Percentiles rank a stretch among this genome's conserved stretches.
These are phyloP conservation scores for Coemansia sp. DNA, from an alignment of 192 early-diverging fungal genomes.

Conservation along the genomic window DNA sequence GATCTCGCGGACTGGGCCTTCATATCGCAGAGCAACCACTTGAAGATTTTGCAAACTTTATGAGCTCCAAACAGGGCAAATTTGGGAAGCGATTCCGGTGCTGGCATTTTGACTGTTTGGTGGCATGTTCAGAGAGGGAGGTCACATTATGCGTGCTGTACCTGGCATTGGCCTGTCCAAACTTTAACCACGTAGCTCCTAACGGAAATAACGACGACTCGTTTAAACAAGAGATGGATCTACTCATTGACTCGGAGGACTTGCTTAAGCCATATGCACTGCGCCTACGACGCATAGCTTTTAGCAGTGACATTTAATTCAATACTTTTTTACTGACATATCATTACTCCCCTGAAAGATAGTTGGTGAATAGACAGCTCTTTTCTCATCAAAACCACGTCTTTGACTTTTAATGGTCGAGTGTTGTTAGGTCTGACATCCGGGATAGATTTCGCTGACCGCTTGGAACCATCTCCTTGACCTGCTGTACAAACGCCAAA, in stretches of 20 bases:
- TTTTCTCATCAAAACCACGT: no score
- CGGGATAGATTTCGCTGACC: no score
- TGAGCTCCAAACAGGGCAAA: no score
- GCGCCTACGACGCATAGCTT: background rate
- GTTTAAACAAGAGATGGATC: background rate
- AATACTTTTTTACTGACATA: background rate
- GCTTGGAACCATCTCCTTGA: no score
- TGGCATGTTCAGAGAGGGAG: background rate
- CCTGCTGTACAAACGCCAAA: no score
- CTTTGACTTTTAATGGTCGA: no score
- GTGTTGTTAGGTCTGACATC: no score
- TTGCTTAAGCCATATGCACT: background rate
- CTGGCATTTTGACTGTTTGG: background rate
- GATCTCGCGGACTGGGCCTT: background rate
- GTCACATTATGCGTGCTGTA: background rate
- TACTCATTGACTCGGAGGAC: background rate
- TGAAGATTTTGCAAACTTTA: background rate
- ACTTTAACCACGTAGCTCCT: background rate
- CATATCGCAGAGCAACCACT: background rate
- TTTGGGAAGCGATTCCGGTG: background rate
- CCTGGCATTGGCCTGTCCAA: background rate
- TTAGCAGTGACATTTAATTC: background rate
- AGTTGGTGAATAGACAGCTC: no score
- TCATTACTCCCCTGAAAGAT: no score
- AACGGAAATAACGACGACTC: background rate